A percentile compares a stretch with the other conserved stretches of the same genome.
Conservation (phyloP, 2,329 filamentous ascomycete species). For the Dactylellina cionopaga region DNA sequence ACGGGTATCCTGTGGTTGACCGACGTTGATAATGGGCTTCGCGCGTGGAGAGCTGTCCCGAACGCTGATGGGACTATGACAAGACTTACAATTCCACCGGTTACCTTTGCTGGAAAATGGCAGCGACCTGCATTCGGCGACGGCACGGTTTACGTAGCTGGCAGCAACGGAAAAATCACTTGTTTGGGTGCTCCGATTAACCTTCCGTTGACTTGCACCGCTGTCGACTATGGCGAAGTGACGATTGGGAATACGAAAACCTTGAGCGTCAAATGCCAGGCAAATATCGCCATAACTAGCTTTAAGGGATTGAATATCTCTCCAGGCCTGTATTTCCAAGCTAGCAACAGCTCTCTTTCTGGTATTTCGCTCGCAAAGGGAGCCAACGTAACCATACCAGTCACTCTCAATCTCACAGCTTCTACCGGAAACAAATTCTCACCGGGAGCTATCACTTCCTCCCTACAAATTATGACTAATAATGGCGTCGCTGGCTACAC, state of each 20-base stretch:
- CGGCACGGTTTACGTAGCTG: slow-evolving; percentile 60
- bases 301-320: slow-evolving; percentile 60
- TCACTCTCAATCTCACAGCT: slow-evolving; percentile 53
- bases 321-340: slow-evolving; percentile 60
- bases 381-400: slow-evolving; percentile 61
- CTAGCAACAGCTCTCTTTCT: slow-evolving; percentile 61
- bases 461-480: slow-evolving; percentile 53
- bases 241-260: slow-evolving; percentile 59
- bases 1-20: slow-evolving; percentile 62
- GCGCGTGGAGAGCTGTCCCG: slow-evolving; percentile 62
- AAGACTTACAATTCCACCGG: slow-evolving; percentile 59
- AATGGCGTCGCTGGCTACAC: slow-evolving; percentile 61
- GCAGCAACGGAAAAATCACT: slow-evolving; percentile 53
- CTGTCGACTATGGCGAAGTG: slow-evolving; percentile 61
- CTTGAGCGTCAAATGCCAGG: slow-evolving; percentile 60
- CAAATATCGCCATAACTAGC: slow-evolving; percentile 61
- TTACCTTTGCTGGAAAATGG: slow-evolving; percentile 62
- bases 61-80: slow-evolving; percentile 52
- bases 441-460: slow-evolving; percentile 34
- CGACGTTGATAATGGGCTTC: slow-evolving; percentile 61
- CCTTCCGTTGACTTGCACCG: slow-evolving; percentile 61
- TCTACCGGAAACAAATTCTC: slow-evolving; percentile 21
- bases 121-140: slow-evolving; percentile 62
- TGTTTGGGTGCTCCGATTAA: slow-evolving; percentile 61
- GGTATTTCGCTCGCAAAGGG: slow-evolving; percentile 60